Conservation (phyloP, 2,329 filamentous ascomycete genomes). For the Xylaria arbuscula region DNA sequence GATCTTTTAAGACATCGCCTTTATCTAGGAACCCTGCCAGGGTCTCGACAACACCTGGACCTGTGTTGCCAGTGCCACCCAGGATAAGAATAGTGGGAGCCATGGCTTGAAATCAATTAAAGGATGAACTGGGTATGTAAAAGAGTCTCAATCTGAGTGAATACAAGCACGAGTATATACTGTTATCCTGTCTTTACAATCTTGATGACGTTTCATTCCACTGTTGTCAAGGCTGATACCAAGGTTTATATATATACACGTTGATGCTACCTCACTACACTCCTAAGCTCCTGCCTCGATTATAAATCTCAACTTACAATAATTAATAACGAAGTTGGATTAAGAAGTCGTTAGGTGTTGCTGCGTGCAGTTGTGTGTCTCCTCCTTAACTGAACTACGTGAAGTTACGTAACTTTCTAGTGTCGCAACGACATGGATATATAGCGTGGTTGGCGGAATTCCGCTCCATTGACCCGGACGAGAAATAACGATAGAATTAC, state of each 20-base stretch:
- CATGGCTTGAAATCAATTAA: conserved; percentile 6
- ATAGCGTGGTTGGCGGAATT: too few species aligned
- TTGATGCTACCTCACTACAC: too few species aligned
- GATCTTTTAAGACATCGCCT: conserved; percentile 12
- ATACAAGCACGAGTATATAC: too few species aligned
- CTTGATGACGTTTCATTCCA: background rate
- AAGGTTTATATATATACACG: background rate
- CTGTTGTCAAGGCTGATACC: background rate
- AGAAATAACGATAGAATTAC: too few species aligned
- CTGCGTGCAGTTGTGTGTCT: background rate
- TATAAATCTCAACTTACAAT: too few species aligned
- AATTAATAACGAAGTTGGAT: background rate
- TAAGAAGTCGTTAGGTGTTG: background rate
- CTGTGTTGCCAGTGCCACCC: conserved; percentile 32
- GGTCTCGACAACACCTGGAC: conserved; percentile 23
- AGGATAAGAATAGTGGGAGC: conserved; percentile 31
- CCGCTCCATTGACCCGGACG: too few species aligned
- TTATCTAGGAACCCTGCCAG: conserved; percentile 20
- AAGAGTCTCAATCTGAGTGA: too few species aligned
- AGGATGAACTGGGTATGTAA: background rate
- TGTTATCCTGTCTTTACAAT: too few species aligned
- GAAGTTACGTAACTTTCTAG: background rate
- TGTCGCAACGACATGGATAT: too few species aligned
- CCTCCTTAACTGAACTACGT: background rate
- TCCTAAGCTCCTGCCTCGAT: too few species aligned